Evolutionary conservation across 176 grass and related monocot genomes (phyloP).

Genomic region (Panicum miliaceum): DNA sequence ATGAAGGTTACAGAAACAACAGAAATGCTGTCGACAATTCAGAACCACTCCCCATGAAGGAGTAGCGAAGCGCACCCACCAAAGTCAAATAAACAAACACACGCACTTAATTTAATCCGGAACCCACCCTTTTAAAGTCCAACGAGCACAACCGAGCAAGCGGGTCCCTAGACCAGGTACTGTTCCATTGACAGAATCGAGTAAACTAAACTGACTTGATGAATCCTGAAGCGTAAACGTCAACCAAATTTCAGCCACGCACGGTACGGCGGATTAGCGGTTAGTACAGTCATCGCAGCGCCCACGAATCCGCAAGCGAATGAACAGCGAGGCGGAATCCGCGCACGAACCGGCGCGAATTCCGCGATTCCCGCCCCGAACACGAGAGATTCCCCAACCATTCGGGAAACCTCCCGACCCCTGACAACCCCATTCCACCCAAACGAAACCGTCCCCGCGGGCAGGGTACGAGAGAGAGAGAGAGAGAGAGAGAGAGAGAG

Average conservation of each 20-base stretch:
- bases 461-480: background rate
- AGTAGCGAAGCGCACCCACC: background rate
- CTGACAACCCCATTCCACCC: background rate
- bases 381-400: background rate
- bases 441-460: background rate
- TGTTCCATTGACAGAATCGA: background rate
- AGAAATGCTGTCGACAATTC: background rate
- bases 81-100: conserved; percentile 20
- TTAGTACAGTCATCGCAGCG: background rate
- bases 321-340: background rate
- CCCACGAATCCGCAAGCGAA: background rate
- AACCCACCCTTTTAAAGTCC: background rate
- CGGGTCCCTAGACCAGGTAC: background rate
- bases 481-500: background rate
- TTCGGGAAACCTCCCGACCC: background rate
- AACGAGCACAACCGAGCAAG: background rate
- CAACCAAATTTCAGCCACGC: conserved; percentile 15
- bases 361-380: background rate
- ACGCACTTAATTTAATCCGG: background rate
- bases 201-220: background rate
- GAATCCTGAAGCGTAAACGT: background rate
- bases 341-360: background rate
- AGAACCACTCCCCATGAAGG: background rate
- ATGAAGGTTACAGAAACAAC: background rate
- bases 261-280: background rate